Evolutionary conservation across 495 filamentous ascomycete species (phyloP).

Genomic region (Arthonia radiata): DNA sequence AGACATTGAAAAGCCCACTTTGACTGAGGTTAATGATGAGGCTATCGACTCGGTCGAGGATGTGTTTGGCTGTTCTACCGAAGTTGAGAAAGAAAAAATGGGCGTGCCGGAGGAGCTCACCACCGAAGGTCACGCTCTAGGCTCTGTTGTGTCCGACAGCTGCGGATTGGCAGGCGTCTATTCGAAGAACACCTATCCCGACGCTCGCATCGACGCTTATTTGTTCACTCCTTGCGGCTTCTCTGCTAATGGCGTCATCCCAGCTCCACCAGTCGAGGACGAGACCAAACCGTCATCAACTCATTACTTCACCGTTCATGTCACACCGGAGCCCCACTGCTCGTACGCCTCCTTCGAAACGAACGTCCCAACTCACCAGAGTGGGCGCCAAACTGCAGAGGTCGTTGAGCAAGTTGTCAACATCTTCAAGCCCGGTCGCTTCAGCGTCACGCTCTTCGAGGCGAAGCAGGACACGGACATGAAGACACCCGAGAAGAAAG

Average conservation of each 20-base stretch:
- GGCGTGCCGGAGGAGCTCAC: constrained; percentile 46
- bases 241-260: constrained; percentile 91
- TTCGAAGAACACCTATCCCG: constrained; percentile 62
- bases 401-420: constrained; percentile 79
- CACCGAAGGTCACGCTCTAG: constrained; percentile 84
- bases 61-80: too few relatives aligned
- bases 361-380: constrained; percentile 80
- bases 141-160: constrained; percentile 71
- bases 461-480: constrained; percentile 37
- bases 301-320: constrained; percentile 97
- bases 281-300: constrained; percentile 18
- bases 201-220: constrained; percentile 87
- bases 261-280: constrained; percentile 26
- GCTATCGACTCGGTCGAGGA: too few relatives aligned
- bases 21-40: constrained; percentile 15
- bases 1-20: constrained; percentile 11
- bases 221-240: constrained; percentile 95
- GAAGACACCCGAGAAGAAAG: constrained; percentile 23
- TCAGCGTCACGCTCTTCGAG: constrained; percentile 94
- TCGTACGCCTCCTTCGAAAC: constrained; percentile 99
- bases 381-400: constrained; percentile 66
- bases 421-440: constrained; percentile 90
- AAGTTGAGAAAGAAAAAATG: constrained; percentile 24
- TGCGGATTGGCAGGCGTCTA: constrained; percentile 85
- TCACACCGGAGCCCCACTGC: constrained; percentile 91